These are phyloP conservation scores for Plectosphaerella sp. DNA, from an alignment of 2,329 filamentous ascomycete species.

Conservation along the genomic window DNA sequence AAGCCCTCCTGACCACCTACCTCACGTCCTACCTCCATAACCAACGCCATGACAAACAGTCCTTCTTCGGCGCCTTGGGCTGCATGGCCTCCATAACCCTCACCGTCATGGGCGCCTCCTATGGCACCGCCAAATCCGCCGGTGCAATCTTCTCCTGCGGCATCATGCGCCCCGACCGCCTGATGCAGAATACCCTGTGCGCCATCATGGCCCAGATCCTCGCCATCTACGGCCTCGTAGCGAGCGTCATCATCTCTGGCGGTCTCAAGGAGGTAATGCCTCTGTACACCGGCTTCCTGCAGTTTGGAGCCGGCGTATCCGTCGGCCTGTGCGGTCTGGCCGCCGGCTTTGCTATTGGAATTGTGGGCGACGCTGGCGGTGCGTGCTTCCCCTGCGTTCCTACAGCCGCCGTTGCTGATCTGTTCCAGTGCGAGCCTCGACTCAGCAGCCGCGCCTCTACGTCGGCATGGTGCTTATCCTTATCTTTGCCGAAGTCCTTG, in stretches of 20 bases:
- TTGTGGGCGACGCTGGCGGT: conserved; percentile 41
- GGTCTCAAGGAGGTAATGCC: conserved; percentile 34
- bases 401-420: too few relatives aligned
- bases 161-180: conserved; percentile 36
- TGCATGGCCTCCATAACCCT: conserved; percentile 43
- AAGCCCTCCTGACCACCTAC: conserved; percentile 9
- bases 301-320: conserved; percentile 37
- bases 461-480: conserved; percentile 43
- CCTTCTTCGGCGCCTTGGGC: conserved; percentile 37
- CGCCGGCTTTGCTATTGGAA: conserved; percentile 41
- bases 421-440: conserved; percentile 34
- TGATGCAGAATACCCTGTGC: conserved; percentile 41
- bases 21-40: background rate
- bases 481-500: conserved; percentile 42
- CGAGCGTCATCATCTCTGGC: conserved; percentile 38
- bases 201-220: conserved; percentile 44
- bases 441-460: conserved; percentile 42
- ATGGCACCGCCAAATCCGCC: conserved; percentile 37
- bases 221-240: conserved; percentile 41
- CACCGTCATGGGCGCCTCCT: conserved; percentile 43
- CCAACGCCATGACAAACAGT: conserved; percentile 15
- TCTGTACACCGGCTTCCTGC: conserved; percentile 36
- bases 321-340: conserved; percentile 40
- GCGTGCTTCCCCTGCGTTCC: conserved; percentile 8
- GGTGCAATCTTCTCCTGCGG: conserved; percentile 38